Percentiles rank a stretch among this genome's conserved stretches.
Evolutionary conservation across 2,329 filamentous ascomycete species (phyloP).

Genomic region (Elsinoe batatas): DNA sequence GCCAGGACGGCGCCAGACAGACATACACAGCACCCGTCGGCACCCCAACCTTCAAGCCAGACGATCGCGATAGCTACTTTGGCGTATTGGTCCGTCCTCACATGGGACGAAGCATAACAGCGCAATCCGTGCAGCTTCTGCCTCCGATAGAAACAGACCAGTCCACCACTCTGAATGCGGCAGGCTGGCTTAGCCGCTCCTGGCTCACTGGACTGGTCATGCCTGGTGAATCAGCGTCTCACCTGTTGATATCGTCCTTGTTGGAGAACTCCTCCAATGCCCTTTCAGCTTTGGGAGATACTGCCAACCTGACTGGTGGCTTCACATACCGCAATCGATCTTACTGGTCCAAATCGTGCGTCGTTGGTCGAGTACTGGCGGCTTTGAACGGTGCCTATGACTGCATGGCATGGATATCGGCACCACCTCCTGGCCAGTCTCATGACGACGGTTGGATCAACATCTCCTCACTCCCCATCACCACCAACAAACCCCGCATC

Average conservation of each 20-base stretch:
- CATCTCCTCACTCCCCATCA: slow-evolving; percentile 25
- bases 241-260: slow-evolving; percentile 47
- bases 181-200: slow-evolving; percentile 47
- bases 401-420: slow-evolving; percentile 47
- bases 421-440: slow-evolving; percentile 28
- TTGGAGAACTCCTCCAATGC: slow-evolving; percentile 46
- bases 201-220: slow-evolving; percentile 47
- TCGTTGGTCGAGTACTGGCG: slow-evolving; percentile 45
- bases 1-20: slow-evolving; percentile 1
- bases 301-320: slow-evolving; percentile 45
- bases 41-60: slow-evolving; percentile 25
- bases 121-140: slow-evolving; percentile 14
- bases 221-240: slow-evolving; percentile 44
- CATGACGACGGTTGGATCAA: slow-evolving; percentile 42
- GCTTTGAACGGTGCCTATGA: slow-evolving; percentile 36
- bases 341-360: slow-evolving; percentile 49
- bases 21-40: slow-evolving; percentile 30
- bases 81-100: slow-evolving; percentile 13
- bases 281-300: slow-evolving; percentile 39
- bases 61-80: slow-evolving; percentile 14
- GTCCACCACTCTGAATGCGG: slow-evolving; percentile 23
- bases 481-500: slow-evolving; percentile 27
- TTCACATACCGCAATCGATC: slow-evolving; percentile 41
- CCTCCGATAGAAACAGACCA: background rate
- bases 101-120: background rate